Conservation (phyloP, 495 filamentous ascomycete genomes). For the Talaromyces borbonicus region DNA sequence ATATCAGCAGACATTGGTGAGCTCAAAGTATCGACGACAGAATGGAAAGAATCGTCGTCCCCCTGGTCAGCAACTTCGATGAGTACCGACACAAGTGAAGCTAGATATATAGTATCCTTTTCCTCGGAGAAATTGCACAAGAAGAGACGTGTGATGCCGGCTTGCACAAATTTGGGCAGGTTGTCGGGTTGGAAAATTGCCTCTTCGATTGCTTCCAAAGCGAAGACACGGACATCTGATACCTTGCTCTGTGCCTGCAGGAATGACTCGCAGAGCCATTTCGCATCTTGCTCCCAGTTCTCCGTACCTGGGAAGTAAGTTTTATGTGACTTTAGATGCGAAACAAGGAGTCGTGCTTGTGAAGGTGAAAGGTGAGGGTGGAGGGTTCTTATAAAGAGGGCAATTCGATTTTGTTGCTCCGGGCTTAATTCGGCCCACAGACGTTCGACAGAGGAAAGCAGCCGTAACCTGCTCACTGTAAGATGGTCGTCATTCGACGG, state of each 20-base stretch:
- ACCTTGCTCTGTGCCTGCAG: slow-evolving; percentile 53
- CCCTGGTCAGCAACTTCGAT: slow-evolving; percentile 25
- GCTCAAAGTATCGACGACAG: slow-evolving; percentile 24
- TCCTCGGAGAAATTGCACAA: slow-evolving; percentile 36
- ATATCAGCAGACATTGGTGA: slow-evolving; percentile 30
- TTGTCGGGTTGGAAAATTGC: slow-evolving; percentile 44
- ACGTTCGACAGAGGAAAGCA: slow-evolving; percentile 29
- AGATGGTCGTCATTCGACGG: slow-evolving; percentile 14
- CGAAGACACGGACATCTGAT: slow-evolving; percentile 55
- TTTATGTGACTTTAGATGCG: slow-evolving; percentile 27
- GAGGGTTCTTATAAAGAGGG: slow-evolving; percentile 28
- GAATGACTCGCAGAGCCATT: slow-evolving; percentile 52
- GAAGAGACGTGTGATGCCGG: slow-evolving; percentile 30
- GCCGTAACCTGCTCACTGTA: slow-evolving; percentile 27
- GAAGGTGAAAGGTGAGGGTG: slow-evolving; percentile 32
- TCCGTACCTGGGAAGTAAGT: slow-evolving; percentile 63
- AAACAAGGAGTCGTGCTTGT: slow-evolving; percentile 34
- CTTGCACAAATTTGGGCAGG: slow-evolving; percentile 23
- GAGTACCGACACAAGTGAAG: slow-evolving; percentile 36
- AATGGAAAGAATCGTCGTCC: slow-evolving; percentile 26
- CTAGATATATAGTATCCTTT: slow-evolving; percentile 38
- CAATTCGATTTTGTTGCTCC: slow-evolving; percentile 28
- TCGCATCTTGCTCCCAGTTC: slow-evolving; percentile 56
- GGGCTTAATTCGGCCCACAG: slow-evolving; percentile 32
- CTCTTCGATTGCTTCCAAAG: slow-evolving; percentile 58